Evolutionary conservation across 2,329 filamentous ascomycete species (phyloP).

Genomic region (Colletotrichum orbiculare): DNA sequence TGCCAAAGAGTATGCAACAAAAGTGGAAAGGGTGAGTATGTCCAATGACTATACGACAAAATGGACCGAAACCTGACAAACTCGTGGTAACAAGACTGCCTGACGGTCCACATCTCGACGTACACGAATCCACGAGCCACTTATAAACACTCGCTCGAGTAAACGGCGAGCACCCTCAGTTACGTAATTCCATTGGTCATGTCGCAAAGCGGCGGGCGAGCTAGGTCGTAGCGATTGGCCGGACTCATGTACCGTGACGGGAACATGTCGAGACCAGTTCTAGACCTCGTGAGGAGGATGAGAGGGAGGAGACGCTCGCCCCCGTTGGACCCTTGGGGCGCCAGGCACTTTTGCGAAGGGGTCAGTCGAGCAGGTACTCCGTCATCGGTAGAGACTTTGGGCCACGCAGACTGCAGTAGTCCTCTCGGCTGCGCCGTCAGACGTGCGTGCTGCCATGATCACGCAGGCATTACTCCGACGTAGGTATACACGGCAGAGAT

Average conservation of each 20-base stretch:
- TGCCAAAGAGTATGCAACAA: neutral
- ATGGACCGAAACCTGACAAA: neutral
- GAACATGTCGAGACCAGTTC: slow-evolving; percentile 15
- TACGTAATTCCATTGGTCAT: slow-evolving; percentile 36
- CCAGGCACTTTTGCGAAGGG: slow-evolving; percentile 21
- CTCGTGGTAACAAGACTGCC: slow-evolving; percentile 2
- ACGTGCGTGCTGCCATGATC: too few species aligned
- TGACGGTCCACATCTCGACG: slow-evolving; percentile 11
- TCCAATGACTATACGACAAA: slow-evolving; percentile 2
- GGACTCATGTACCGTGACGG: slow-evolving; percentile 9
- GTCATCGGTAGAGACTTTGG: neutral
- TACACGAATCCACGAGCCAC: slow-evolving; percentile 10
- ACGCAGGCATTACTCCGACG: too few species aligned
- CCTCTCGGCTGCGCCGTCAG: too few species aligned
- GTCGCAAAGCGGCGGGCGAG: slow-evolving; percentile 3
- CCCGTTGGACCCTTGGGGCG: neutral
- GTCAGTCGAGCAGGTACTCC: neutral
- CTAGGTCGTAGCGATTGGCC: slow-evolving; percentile 19
- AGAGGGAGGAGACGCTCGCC: slow-evolving; percentile 10
- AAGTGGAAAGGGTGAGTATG: neutral
- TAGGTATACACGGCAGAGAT: too few species aligned
- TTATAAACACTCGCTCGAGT: slow-evolving; percentile 19
- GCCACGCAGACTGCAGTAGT: too few species aligned
- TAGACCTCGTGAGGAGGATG: slow-evolving; percentile 10
- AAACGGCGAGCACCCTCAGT: slow-evolving; percentile 4